Evolutionary conservation across 768 basidiomycete species (phyloP).

Genomic region (Pleurotus sapidus): DNA sequence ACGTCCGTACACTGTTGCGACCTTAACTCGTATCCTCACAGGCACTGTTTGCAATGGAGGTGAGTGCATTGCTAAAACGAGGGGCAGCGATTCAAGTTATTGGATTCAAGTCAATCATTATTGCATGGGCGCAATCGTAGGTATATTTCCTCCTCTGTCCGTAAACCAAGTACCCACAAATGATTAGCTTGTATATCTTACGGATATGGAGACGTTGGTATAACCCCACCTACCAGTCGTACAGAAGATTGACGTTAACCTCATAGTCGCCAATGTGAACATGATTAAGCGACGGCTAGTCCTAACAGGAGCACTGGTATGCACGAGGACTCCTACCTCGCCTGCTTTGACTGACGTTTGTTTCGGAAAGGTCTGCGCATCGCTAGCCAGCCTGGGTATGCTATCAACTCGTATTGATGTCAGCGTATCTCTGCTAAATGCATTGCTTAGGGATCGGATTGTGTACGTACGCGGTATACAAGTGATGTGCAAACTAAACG

Average conservation of each 20-base stretch:
- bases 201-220: slow-evolving; percentile 2
- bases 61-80: not conserved
- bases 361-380: not conserved
- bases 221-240: not conserved
- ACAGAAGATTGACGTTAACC: not conserved
- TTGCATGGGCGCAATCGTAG: slow-evolving; percentile 1
- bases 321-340: not conserved
- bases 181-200: not conserved
- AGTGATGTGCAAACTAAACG: not conserved
- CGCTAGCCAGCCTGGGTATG: not conserved
- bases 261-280: not conserved
- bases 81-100: not conserved
- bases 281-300: not conserved
- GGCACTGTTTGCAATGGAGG: slow-evolving; percentile 5
- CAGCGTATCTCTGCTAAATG: not conserved
- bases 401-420: not conserved
- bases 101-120: not conserved
- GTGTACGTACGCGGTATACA: not conserved
- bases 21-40: not conserved
- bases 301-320: not conserved
- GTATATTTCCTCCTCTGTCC: not conserved
- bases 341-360: not conserved
- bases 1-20: not conserved
- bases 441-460: not conserved
- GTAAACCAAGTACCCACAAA: not conserved